Conservation (phyloP, 306 rosid genomes). For the Alnus glutinosa region DNA sequence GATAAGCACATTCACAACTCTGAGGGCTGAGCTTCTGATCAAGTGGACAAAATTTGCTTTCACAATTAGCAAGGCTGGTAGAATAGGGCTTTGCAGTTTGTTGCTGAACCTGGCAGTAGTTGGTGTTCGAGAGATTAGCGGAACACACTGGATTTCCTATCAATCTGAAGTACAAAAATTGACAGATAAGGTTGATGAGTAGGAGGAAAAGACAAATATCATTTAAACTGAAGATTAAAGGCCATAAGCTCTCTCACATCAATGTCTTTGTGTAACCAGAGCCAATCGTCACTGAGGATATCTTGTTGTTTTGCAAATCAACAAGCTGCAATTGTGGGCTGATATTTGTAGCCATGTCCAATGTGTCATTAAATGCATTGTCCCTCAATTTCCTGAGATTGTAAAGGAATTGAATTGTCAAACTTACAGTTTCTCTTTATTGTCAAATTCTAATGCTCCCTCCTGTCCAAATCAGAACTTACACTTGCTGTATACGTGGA, state of each 20-base stretch:
- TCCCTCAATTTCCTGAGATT: constrained; percentile 65
- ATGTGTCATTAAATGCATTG: constrained; percentile 61
- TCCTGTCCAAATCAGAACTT: constrained; percentile 35
- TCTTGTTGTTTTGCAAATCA: constrained; percentile 76
- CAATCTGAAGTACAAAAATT: constrained; percentile 51
- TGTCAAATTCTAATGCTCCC: constrained; percentile 9
- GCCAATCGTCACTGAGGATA: constrained; percentile 49
- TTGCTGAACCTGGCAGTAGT: constrained; percentile 61
- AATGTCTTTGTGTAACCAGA: constrained; percentile 54
- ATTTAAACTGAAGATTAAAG: constrained; percentile 14
- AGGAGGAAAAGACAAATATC: background rate
- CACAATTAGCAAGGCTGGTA: constrained; percentile 67
- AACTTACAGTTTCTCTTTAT: constrained; percentile 9
- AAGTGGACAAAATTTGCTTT: constrained; percentile 49
- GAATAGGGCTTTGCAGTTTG: constrained; percentile 54
- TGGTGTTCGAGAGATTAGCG: constrained; percentile 37
- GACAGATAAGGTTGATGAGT: constrained; percentile 22
- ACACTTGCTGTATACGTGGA: constrained; percentile 88
- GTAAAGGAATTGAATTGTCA: constrained; percentile 2
- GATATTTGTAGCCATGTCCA: constrained; percentile 67
- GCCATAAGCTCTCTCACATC: constrained; percentile 49
- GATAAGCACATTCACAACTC: constrained; percentile 87
- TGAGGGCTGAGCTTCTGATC: constrained; percentile 79
- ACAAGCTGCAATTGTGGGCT: constrained; percentile 67
- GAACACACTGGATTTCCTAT: constrained; percentile 83